Conservation (phyloP, 2,329 filamentous ascomycete genomes). For the Penicillium rolfsii region DNA sequence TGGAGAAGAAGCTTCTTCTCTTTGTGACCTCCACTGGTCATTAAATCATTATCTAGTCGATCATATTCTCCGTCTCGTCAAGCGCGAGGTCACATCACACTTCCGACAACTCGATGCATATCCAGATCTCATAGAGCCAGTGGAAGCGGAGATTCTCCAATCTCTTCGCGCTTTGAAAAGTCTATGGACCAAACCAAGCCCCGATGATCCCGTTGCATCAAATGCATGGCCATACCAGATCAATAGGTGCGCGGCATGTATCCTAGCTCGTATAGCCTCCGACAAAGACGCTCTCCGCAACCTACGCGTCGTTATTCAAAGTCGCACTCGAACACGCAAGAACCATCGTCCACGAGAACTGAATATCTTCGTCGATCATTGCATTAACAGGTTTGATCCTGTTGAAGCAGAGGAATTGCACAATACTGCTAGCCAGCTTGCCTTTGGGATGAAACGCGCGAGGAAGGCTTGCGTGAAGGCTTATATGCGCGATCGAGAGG, state of each 20-base stretch:
- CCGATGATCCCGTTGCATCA: slow-evolving; percentile 4
- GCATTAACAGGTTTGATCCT: slow-evolving; percentile 26
- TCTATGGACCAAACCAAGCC: slow-evolving; percentile 36
- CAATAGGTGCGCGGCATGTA: slow-evolving; percentile 44
- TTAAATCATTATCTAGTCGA: slow-evolving; percentile 32
- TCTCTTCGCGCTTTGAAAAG: slow-evolving; percentile 34
- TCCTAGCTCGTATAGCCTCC: slow-evolving; percentile 37
- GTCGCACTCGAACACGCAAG: slow-evolving; percentile 35
- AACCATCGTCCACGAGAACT: slow-evolving; percentile 31
- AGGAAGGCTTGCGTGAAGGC: slow-evolving; percentile 24
- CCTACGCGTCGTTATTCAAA: slow-evolving; percentile 35
- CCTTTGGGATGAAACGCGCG: slow-evolving; percentile 26
- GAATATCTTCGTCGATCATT: slow-evolving; percentile 35
- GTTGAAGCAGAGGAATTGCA: slow-evolving; percentile 14
- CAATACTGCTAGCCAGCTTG: slow-evolving; percentile 22
- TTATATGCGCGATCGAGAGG: slow-evolving; percentile 8
- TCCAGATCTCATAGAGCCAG: slow-evolving; percentile 15
- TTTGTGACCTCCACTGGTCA: slow-evolving; percentile 28
- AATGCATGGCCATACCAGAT: slow-evolving; percentile 32
- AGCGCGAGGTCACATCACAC: slow-evolving; percentile 31
- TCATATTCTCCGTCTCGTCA: slow-evolving; percentile 26
- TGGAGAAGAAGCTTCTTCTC: background rate
- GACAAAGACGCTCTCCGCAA: slow-evolving; percentile 34
- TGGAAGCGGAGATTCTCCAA: slow-evolving; percentile 22
- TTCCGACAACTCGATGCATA: slow-evolving; percentile 28